phyloP scores from a whole-genome alignment of 2,329 filamentous ascomycete genomes.

The Zopfia rhizophila region DNA sequence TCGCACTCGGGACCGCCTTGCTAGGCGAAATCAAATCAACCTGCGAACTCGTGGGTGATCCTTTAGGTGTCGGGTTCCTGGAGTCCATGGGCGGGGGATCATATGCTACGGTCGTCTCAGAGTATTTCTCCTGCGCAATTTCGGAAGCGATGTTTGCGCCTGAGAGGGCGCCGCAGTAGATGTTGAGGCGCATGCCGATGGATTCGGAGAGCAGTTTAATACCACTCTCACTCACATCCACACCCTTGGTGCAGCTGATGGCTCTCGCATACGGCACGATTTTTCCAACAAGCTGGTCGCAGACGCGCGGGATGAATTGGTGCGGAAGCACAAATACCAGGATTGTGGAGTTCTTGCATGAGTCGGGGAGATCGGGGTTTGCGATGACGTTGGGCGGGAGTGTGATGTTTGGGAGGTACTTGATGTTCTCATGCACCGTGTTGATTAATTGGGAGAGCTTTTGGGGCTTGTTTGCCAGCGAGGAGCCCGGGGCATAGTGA shows the following conservation, averaged over 20 bases:
- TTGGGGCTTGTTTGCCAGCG: constrained; percentile 72
- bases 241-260: constrained; percentile 98
- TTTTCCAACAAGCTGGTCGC: constrained; percentile 84
- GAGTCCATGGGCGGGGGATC: constrained; percentile 92
- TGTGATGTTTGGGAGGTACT: constrained; percentile 90
- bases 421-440: constrained; percentile 92
- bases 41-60: constrained; percentile 59
- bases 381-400: constrained; percentile 86
- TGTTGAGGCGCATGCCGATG: constrained; percentile 89
- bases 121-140: constrained; percentile 95
- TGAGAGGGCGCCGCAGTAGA: constrained; percentile 95
- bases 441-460: constrained; percentile 96
- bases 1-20: constrained; percentile 63
- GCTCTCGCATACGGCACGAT: constrained; percentile 92
- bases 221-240: constrained; percentile 87
- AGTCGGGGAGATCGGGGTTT: constrained; percentile 81
- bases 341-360: constrained; percentile 85
- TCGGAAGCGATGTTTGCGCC: constrained; percentile 97
- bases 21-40: constrained; percentile 64
- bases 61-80: constrained; percentile 72
- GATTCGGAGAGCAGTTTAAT: constrained; percentile 93
- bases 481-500: constrained; percentile 72
- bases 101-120: constrained; percentile 96
- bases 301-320: constrained; percentile 91
- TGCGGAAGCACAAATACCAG: constrained; percentile 97